phyloP scores from a whole-genome alignment of 176 grass and related monocot genomes.

The Carex myosuroides region DNA sequence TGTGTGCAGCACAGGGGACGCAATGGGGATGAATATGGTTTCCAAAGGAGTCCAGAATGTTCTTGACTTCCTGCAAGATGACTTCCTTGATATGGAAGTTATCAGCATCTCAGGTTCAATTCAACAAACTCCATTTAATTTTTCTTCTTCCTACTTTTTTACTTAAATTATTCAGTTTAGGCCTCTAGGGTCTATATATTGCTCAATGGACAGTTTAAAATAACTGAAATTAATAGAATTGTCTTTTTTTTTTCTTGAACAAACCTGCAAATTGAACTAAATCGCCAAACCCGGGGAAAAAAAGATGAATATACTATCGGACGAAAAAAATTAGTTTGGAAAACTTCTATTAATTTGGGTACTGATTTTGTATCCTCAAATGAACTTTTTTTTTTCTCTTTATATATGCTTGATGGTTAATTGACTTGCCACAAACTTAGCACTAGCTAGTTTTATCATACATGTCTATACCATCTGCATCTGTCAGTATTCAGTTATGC shows the following conservation, averaged over 20 bases:
- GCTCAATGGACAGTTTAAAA: neutral
- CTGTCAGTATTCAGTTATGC: neutral
- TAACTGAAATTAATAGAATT: neutral
- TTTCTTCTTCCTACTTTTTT: neutral
- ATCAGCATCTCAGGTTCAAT: slow-evolving; percentile 16
- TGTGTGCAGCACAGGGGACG: slow-evolving; percentile 26
- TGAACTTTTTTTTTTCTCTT: neutral
- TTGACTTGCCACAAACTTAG: too few species aligned
- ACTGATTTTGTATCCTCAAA: neutral
- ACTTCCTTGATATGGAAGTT: slow-evolving; percentile 25
- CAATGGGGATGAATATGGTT: slow-evolving; percentile 36
- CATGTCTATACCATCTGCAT: neutral
- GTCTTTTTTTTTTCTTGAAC: neutral
- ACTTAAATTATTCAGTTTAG: neutral
- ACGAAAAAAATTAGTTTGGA: neutral
- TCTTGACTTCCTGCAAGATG: slow-evolving; percentile 10
- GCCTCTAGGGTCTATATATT: neutral
- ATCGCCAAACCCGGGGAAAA: neutral
- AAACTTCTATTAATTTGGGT: neutral
- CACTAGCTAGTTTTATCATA: neutral
- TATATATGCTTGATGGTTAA: neutral
- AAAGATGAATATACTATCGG: neutral
- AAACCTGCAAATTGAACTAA: neutral
- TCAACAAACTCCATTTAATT: neutral
- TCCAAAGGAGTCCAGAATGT: slow-evolving; percentile 32